phyloP scores from a whole-genome alignment of 2,329 filamentous ascomycete genomes.

The Botrytis deweyae region DNA sequence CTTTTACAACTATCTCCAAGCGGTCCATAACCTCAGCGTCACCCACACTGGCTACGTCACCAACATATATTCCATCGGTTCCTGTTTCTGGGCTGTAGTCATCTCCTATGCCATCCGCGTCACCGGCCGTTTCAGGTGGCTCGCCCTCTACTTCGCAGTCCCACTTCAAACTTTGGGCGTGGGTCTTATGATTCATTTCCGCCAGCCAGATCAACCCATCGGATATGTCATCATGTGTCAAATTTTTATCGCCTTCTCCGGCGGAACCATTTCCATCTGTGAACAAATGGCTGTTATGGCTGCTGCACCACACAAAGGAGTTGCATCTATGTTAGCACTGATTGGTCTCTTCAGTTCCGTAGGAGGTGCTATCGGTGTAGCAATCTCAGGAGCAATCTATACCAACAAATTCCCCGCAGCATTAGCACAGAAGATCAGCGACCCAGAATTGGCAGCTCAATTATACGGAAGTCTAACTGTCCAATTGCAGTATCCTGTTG shows the following conservation, averaged over 20 bases:
- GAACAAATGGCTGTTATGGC: constrained; percentile 61
- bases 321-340: constrained; percentile 61
- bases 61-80: constrained; percentile 52
- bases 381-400: constrained; percentile 66
- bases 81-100: constrained; percentile 45
- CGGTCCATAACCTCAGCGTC: constrained; percentile 51
- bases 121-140: constrained; percentile 34
- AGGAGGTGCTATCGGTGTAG: constrained; percentile 58
- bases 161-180: constrained; percentile 48
- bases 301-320: constrained; percentile 58
- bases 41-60: constrained; percentile 51
- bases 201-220: constrained; percentile 50
- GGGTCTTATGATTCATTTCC: constrained; percentile 59
- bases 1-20: constrained; percentile 54
- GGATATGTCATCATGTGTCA: constrained; percentile 59
- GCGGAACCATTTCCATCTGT: constrained; percentile 56
- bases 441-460: constrained; percentile 28
- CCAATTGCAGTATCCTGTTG: constrained; percentile 54
- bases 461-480: constrained; percentile 53
- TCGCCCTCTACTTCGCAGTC: constrained; percentile 27
- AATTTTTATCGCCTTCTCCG: constrained; percentile 58
- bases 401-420: constrained; percentile 51
- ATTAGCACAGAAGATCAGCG: constrained; percentile 45
- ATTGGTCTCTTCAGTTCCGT: constrained; percentile 60
- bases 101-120: constrained; percentile 48